A percentile compares a stretch with the other conserved stretches of the same genome.
These are phyloP conservation scores for Shiraia sp. DNA, from an alignment of 2,329 filamentous ascomycete species.

Conservation along the genomic window DNA sequence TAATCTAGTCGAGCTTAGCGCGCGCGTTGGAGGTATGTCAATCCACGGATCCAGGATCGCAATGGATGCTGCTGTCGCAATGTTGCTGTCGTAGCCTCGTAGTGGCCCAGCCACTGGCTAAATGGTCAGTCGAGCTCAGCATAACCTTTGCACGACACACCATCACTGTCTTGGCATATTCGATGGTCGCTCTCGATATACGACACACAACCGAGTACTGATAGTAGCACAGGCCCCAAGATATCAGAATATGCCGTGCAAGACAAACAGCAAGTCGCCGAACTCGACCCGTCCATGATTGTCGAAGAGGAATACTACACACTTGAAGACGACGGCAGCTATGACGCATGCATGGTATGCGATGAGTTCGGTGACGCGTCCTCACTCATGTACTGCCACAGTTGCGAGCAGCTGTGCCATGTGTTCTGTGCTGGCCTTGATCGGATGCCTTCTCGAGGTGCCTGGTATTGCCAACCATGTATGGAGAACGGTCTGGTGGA, in stretches of 20 bases:
- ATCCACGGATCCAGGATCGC: constrained; percentile 21
- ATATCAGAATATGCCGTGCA: constrained; percentile 68
- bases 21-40: constrained; percentile 72
- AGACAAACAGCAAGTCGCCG: constrained; percentile 86
- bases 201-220: constrained; percentile 11
- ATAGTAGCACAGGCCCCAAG: constrained; percentile 52
- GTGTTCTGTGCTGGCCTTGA: constrained; percentile 88
- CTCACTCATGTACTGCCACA: constrained; percentile 84
- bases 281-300: constrained; percentile 82
- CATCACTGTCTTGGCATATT: constrained; percentile 7
- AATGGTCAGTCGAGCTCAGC: constrained; percentile 37
- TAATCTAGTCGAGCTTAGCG: constrained; percentile 84
- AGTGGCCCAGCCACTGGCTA: constrained; percentile 25
- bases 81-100: constrained; percentile 21
- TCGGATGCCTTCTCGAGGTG: constrained; percentile 67
- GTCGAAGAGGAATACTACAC: constrained; percentile 69
- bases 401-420: constrained; percentile 87
- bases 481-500: constrained; percentile 44
- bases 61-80: constrained; percentile 18
- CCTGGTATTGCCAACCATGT: constrained; percentile 94
- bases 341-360: constrained; percentile 81
- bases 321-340: constrained; percentile 47
- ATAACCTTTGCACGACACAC: constrained; percentile 17
- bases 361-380: constrained; percentile 80
- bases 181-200: constrained; percentile 2